Conservation (phyloP, 1,139 yeast species). For the Chernovozyma aurita region DNA sequence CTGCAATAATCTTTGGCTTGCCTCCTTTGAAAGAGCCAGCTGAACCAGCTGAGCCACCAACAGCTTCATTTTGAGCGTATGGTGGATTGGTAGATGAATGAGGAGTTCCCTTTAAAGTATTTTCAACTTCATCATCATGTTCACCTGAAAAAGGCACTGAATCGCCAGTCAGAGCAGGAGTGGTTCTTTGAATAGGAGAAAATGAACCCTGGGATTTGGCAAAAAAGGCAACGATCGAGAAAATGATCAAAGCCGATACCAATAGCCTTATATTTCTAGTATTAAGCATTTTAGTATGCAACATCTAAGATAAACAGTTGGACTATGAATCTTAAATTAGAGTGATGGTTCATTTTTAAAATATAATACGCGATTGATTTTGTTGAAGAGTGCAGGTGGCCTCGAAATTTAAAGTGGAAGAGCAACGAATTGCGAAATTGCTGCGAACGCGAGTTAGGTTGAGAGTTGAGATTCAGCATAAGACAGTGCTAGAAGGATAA, state of each 20-base stretch:
- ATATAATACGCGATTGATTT: background rate
- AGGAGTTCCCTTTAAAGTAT: conserved; percentile 33
- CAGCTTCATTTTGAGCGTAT: conserved; percentile 15
- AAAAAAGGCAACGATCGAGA: conserved; percentile 33
- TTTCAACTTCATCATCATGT: conserved; percentile 19
- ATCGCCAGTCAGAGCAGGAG: conserved; percentile 23
- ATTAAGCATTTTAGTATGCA: conserved; percentile 23
- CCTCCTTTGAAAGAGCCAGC: conserved; percentile 7
- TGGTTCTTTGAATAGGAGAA: conserved; percentile 23
- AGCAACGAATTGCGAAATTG: too few species aligned
- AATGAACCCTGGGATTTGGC: conserved; percentile 30
- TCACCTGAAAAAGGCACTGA: conserved; percentile 9
- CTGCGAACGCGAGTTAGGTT: too few species aligned
- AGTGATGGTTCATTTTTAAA: background rate
- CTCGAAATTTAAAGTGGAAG: too few species aligned
- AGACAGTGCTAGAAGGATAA: too few species aligned
- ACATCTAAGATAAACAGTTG: too few species aligned
- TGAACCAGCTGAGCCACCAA: conserved; percentile 1
- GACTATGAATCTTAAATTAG: too few species aligned
- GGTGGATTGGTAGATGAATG: conserved; percentile 35
- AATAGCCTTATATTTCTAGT: conserved; percentile 36
- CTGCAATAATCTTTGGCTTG: conserved; percentile 21
- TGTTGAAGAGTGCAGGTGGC: too few species aligned
- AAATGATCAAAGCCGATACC: conserved; percentile 30
- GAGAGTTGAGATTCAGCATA: too few species aligned